Base-by-base conservation (phyloP, 1,284 basidiomycete genomes). In the Puccinia horiana region DNA sequence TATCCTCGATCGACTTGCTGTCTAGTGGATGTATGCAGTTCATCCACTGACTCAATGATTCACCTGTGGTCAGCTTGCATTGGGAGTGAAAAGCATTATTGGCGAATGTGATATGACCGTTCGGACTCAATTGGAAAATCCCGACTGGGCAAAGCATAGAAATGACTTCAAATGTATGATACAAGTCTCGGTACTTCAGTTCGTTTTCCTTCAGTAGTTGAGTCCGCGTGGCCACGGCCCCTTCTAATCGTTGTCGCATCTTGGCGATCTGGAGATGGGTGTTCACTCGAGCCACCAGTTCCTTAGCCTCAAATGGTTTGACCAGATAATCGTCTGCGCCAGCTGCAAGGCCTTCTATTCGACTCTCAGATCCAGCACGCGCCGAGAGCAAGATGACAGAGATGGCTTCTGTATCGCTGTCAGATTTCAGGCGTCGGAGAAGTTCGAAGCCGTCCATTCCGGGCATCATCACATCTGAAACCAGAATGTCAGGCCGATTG, bases 251-350 rank as follows among this genome's bases (percentile, higher is more conserved):
- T 47, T 76, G 79, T 9, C 85, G 84, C 83, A 86, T 85, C 44
- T 83, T 81, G 9, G 84, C 84, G 40, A 86, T 83, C 70, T 86
- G 85, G 1, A 86, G 81, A 74, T 86, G 85, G 1, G 84, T 84
- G 61, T 85, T 82, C 0, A 85, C 84, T 9, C 86, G 83, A 4
- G 84, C 84, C 26, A 86, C 69, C 2, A 86, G 83, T 74, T 86
- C 86, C 23, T 85, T 84, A 4, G 83, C 83, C 44, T 85, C 84
- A 83, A 86, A 86, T 1, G 86, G 86, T 76, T 86, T 85, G 3
- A 81, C 74, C 37, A 85, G 72, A 79, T 85, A 84, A 81, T 85
- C 85, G 78, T 85, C 86, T 6, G 84, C 81, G 9, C 86, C 86
- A 12, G 83, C 83, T 14, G 84, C 83, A n/a, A 86, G 83, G 20